Evolutionary conservation across 176 grass and related monocot genomes (phyloP), one percentile per base, ranked within the genome.

Genomic region (Poa pratensis): DNA sequence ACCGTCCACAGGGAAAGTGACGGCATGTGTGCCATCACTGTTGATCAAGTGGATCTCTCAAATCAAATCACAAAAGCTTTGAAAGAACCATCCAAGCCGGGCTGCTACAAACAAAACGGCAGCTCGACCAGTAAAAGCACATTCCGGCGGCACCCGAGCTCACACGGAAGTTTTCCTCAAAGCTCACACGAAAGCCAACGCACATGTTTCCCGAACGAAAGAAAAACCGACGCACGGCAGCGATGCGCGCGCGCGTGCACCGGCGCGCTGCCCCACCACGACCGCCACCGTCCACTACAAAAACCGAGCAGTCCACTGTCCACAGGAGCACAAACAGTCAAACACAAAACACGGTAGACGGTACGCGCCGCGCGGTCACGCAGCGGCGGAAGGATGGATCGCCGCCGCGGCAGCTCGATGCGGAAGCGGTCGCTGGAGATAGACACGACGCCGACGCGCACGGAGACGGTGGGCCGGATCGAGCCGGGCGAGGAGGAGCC

Each of bases 401-500:
- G 14, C 9, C 37, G 40, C 19, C 59, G 46, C 58, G 59, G 78
- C 9, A 53, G 28, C 51, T 15, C 62, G 70, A 62, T 81, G 78
- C 88, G 88, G 78, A 89, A 45, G 83, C 83, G 28, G 78, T 9
- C 61, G 83, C 40, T 81, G 61, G 80, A 52, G 60, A 30, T 85
- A 4, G 83, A 70, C 82, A 2, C 35, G 35, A 15, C 76, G 3
- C 15, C 82, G 3, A 4, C 23, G 24, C 6, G 40, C 35, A 5
- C 52, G n/a, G 54, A 9, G 61, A 16, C 57, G 52, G 19, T 11
- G 42, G 51, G 27, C 24, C 22, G 10, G 40, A 45, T 7, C 1
- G 5, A 5, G 3, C 23, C 0, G 9, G 69, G 3, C 24, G 94
- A 86, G 65, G 80, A 94, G 77, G 80, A 94, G 73, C 90, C 92